Evolutionary conservation across 1,284 basidiomycete species (phyloP).

Genomic region (Phlebopus sp.): DNA sequence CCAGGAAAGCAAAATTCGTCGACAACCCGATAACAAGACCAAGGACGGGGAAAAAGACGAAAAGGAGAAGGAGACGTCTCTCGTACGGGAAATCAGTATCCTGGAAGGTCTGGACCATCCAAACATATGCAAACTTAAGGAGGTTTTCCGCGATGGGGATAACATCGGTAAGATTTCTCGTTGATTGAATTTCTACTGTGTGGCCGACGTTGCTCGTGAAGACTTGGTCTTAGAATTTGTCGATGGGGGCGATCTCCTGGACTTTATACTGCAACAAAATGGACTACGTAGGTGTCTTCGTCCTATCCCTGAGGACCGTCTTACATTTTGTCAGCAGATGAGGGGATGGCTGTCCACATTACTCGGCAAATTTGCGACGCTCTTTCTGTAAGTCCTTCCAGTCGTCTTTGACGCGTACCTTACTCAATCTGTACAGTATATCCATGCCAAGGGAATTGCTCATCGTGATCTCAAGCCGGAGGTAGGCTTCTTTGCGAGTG

Average conservation of each 20-base stretch:
- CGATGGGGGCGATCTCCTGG: constrained; percentile 86
- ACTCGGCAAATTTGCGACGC: constrained; percentile 76
- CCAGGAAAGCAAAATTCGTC: constrained; percentile 42
- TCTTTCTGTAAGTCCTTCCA: constrained; percentile 47
- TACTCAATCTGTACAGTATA: constrained; percentile 51
- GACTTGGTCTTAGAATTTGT: constrained; percentile 79
- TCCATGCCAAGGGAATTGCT: constrained; percentile 71
- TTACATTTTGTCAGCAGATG: constrained; percentile 41
- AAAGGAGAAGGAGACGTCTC: constrained; percentile 33
- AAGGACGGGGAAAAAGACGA: constrained; percentile 13
- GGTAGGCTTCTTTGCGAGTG: constrained; percentile 32
- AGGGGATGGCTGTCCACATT: constrained; percentile 56
- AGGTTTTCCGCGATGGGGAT: constrained; percentile 69
- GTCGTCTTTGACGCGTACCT: constrained; percentile 1
- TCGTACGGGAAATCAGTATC: constrained; percentile 79
- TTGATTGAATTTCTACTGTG: no score
- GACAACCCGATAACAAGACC: constrained; percentile 31
- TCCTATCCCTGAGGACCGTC: constrained; percentile 1
- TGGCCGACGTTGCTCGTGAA: constrained; percentile 27
- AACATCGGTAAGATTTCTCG: constrained; percentile 56
- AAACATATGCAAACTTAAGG: constrained; percentile 80
- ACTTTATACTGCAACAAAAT: constrained; percentile 60
- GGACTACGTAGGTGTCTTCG: constrained; percentile 54
- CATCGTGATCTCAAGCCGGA: constrained; percentile 95
- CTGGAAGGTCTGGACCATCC: constrained; percentile 72